Base-by-base conservation (phyloP, 257 asterid species). In the Perilla frutescens region DNA sequence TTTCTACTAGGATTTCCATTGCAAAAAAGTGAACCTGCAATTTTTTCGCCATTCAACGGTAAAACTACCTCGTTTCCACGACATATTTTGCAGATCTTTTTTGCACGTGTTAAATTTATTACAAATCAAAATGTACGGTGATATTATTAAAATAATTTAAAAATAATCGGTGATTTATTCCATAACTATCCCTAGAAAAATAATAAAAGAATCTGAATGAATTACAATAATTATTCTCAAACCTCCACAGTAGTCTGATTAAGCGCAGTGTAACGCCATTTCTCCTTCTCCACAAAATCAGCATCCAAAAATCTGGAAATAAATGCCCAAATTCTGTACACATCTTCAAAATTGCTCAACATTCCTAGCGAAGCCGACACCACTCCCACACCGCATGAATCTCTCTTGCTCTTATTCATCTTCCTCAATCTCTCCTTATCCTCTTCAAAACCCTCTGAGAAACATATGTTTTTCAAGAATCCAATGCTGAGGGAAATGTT, bases 201-300 rank as follows among this genome's bases (percentile, higher is more conserved):
- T 10, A 78, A 78, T 79, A 11, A 80, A 80, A 74, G 81, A 80
- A 77, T 74, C 12, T n/a, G 0, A 60, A 68, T 5, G 4, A 32
- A 58, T n/a, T n/a, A n/a, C n/a, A 3, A n/a, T 48, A 9, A 8
- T 10, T 4, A 8, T 44, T 60, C 74, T 81, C n/a, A 90, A 31
- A 92, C 85, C 83, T 90, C 97, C 65, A 92, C 76, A 5, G 91
- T 86, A 3, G 85, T 82, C 78, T 86, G 96, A 85, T 92, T 87
- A 29, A 92, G 88, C 55, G 92, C 95, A 66, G 82, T 84, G 66
- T 92, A 92, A 68, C 97, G 89, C 97, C 97, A 90, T 39, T 85
- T 82, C 60, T 92, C 97, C 67, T 90, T 92, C 91, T 90, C 97
- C 71, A 90, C 91, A 77, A 87, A 92, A 89, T 92, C 98, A 7